Percentiles rank a stretch among this genome's conserved stretches.
Conservation (phyloP, 2,329 filamentous ascomycete genomes). For the Phyllosticta citribraziliensis region DNA sequence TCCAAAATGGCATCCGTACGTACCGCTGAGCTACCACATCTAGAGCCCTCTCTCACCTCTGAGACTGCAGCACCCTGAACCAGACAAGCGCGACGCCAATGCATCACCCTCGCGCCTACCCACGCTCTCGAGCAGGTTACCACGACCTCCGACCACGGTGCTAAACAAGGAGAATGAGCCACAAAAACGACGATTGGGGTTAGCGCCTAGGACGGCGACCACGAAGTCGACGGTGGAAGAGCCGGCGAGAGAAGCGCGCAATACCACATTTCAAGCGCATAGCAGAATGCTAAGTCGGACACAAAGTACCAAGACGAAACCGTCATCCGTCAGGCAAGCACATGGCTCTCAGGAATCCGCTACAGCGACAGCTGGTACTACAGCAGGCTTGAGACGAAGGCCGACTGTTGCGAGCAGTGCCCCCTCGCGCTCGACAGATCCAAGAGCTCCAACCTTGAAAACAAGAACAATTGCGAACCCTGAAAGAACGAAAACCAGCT, state of each 20-base stretch:
- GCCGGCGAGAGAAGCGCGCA: not conserved
- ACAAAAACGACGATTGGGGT: not conserved
- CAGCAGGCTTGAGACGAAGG: slow-evolving; percentile 3
- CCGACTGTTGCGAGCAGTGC: not conserved
- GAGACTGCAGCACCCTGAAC: slow-evolving; percentile 8
- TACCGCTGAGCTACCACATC: not conserved
- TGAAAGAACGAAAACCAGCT: not conserved
- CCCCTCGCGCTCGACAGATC: not conserved
- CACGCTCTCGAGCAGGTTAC: slow-evolving; percentile 1
- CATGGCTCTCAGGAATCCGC: not conserved
- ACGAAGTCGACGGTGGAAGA: not conserved
- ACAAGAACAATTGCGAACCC: not conserved
- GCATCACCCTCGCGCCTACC: slow-evolving; percentile 8
- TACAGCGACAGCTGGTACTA: not conserved
- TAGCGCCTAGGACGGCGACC: not conserved
- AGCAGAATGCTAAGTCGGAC: slow-evolving; percentile 1
- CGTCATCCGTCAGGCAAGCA: not conserved
- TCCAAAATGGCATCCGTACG: slow-evolving; percentile 8
- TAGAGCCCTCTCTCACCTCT: not conserved
- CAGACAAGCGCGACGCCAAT: slow-evolving; percentile 1
- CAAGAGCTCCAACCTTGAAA: not conserved
- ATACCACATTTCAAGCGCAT: not conserved
- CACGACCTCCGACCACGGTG: not conserved
- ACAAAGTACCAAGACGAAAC: slow-evolving; percentile 1
- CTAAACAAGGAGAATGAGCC: slow-evolving; percentile 2